phyloP scores from a whole-genome alignment of 2,329 filamentous ascomycete species.

The Metarhizium brunneum region DNA sequence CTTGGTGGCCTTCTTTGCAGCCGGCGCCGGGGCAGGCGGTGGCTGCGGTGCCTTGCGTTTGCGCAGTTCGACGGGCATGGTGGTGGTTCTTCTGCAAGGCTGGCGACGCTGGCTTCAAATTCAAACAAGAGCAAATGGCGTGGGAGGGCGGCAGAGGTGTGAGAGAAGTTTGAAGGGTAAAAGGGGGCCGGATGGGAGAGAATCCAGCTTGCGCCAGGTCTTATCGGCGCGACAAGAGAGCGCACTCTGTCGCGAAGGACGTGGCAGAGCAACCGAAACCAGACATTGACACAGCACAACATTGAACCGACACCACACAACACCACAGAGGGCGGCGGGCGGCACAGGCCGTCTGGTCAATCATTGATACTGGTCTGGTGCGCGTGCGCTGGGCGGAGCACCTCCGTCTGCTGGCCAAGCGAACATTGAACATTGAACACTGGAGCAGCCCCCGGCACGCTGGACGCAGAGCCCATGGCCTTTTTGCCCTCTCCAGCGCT shows the following conservation, averaged over 20 bases:
- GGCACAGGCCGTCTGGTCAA: not conserved
- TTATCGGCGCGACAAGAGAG: not conserved
- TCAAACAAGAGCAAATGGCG: not conserved
- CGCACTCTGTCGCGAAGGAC: not conserved
- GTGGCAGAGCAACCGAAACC: not conserved
- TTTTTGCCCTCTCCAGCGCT: no score
- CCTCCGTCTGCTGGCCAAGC: no score
- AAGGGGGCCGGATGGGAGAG: not conserved
- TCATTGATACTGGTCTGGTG: no score
- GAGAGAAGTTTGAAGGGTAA: not conserved
- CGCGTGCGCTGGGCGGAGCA: no score
- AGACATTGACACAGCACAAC: not conserved
- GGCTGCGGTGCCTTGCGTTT: constrained; percentile 51
- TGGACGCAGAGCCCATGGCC: no score
- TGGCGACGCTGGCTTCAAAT: not conserved
- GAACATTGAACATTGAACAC: no score
- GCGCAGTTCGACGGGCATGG: constrained; percentile 52
- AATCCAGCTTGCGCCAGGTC: not conserved
- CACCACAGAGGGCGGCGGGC: not conserved
- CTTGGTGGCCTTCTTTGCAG: constrained; percentile 30
- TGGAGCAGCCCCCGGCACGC: no score
- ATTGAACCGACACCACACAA: not conserved
- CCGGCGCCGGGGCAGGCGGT: constrained; percentile 34
- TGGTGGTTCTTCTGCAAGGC: not conserved
- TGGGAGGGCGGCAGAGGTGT: not conserved